Percentiles rank a stretch among this genome's conserved stretches.
Evolutionary conservation across 371 early-diverging fungal species (phyloP).

Genomic region (Mortierella sp.): DNA sequence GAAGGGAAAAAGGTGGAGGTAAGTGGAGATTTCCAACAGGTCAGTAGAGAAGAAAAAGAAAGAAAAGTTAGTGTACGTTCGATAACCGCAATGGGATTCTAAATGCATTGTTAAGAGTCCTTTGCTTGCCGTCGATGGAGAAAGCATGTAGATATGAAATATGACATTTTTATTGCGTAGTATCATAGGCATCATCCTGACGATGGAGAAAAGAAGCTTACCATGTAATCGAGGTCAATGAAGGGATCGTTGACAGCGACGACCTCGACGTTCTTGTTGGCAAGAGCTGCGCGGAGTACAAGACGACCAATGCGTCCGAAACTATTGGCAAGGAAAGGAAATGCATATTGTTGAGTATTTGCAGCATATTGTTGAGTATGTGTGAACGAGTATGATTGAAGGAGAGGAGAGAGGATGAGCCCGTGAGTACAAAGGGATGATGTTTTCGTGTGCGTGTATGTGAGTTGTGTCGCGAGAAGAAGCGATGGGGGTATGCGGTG

Average conservation of each 20-base stretch:
- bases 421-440: neutral
- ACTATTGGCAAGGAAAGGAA: constrained; percentile 56
- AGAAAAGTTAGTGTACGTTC: neutral
- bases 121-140: neutral
- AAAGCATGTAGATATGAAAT: too few species aligned
- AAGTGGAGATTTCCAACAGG: neutral
- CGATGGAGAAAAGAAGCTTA: constrained; percentile 24
- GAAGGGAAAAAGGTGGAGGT: neutral
- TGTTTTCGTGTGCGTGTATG: neutral
- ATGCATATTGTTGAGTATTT: neutral
- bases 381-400: neutral
- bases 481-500: neutral
- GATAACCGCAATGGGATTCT: neutral
- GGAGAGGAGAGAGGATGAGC: neutral
- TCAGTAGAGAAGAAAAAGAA: neutral
- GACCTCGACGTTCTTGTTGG: constrained; percentile 85
- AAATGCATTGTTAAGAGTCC: neutral
- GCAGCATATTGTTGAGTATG: neutral
- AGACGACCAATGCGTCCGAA: constrained; percentile 99
- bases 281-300: constrained; percentile 93
- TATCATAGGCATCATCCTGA: neutral
- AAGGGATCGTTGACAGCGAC: constrained; percentile 99
- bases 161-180: neutral
- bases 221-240: constrained; percentile 96
- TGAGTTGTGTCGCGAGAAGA: neutral